Evolutionary conservation across 148 eudicot genomes (phyloP).

Genomic region (Limonium bicolor): DNA sequence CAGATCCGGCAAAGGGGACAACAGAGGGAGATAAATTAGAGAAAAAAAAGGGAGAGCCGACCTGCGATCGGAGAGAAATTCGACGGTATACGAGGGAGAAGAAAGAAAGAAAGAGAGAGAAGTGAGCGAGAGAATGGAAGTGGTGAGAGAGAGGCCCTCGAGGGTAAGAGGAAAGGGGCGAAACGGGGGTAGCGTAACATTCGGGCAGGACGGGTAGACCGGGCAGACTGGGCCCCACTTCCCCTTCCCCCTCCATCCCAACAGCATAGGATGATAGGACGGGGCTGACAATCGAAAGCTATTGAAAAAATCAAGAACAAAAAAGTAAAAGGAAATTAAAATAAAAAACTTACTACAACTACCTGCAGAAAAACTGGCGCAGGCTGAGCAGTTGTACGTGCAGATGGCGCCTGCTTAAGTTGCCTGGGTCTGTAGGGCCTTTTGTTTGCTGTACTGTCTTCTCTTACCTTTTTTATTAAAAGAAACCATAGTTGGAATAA

Average conservation of each 20-base stretch:
- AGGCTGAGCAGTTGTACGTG: no score
- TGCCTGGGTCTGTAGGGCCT: no score
- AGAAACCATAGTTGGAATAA: no score
- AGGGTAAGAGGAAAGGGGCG: neutral
- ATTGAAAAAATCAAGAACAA: no score
- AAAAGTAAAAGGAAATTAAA: no score
- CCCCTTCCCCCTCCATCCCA: neutral
- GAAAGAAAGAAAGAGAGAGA: neutral
- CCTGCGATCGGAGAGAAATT: slow-evolving; percentile 1
- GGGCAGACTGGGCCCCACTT: neutral
- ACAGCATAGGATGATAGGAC: slow-evolving; percentile 1
- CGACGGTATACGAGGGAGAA: slow-evolving; percentile 3
- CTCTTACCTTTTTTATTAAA: no score
- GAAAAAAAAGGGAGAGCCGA: neutral
- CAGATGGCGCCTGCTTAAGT: no score
- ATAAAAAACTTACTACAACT: no score
- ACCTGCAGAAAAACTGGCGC: no score
- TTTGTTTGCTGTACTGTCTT: no score
- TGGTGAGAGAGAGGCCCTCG: neutral
- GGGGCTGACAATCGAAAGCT: slow-evolving; percentile 4
- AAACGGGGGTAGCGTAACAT: slow-evolving; percentile 6
- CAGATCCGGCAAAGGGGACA: slow-evolving; percentile 8
- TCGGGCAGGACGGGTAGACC: slow-evolving; percentile 8
- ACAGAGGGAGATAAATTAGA: neutral
- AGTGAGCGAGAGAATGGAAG: no score